Base-by-base conservation (phyloP, 2,329 filamentous ascomycete species). In the Diaporthe citriasiana region DNA sequence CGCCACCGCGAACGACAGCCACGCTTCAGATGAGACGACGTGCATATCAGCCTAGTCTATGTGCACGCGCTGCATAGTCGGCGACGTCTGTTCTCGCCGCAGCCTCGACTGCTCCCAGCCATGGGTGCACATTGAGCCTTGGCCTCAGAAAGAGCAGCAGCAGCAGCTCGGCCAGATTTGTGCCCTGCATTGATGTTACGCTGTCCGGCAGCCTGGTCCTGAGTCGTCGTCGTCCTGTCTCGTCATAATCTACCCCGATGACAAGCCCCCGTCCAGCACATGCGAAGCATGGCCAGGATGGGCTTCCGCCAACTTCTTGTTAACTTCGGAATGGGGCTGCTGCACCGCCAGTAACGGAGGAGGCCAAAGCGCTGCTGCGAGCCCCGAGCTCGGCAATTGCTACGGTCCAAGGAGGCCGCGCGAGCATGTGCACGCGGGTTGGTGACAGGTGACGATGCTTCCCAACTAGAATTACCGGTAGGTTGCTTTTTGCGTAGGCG, bases 11-110 rank as follows among this genome's bases (percentile, higher is more conserved):
- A 68, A 68, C 63, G 63, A 68, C 63, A 68, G 17, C 45, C 63
- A 30, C 7, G 53, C 45, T 68, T 68, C 63, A 68, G 63, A 68
- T 68, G 63, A 68, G 63, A 68, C 63, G 63, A 68, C 47, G 17
- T 68, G 63, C 47, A 68, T 53, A 68, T 53, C 63, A 68, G 63
- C 47, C 45, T 53, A 40, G 33, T 27, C 45, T 22, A 27, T 17
- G 51, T 27, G 63, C 33, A 40, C 27, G 17, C 17, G 30, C 63
- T 50, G 47, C 63, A 53, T 68, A 40, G 63, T 47, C 63, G 15
- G 27, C n/a, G 30, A 33, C 47, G 63, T 68, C 63, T 53, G 63
- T 68, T 68, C 63, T 68, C 47, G 63, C 63, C 63, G 33, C 63
- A 51, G 45, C 27, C 45, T 30, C 63, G 63, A 51, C 63, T 50